Percentiles rank a stretch among this genome's conserved stretches.
phyloP scores from a whole-genome alignment of 208 protist genomes.

The Angomonas ambiguus region DNA sequence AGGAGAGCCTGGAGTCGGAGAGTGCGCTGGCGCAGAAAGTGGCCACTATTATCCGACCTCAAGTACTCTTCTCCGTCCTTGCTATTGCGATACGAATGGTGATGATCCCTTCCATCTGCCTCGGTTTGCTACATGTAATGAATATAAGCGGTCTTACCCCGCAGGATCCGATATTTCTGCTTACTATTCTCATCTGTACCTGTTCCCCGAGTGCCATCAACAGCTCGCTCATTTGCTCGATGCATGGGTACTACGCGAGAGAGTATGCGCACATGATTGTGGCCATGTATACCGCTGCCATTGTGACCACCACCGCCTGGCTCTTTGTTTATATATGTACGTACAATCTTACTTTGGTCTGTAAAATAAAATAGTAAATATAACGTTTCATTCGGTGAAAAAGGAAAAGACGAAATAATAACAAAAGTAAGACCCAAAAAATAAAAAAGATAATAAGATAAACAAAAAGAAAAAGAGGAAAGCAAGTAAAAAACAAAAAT shows the following conservation, averaged over 20 bases:
- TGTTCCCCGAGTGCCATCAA: slow-evolving; percentile 63
- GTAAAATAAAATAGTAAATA: too few relatives aligned
- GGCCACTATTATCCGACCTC: slow-evolving; percentile 11
- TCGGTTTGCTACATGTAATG: slow-evolving; percentile 49
- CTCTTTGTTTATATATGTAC: slow-evolving; percentile 26
- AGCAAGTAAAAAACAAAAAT: not conserved
- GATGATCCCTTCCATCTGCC: slow-evolving; percentile 43
- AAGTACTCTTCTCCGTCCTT: slow-evolving; percentile 22
- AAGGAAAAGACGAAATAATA: not conserved
- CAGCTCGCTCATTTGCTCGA: slow-evolving; percentile 59
- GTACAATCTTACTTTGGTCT: not conserved
- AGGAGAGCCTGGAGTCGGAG: not conserved
- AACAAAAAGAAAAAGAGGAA: not conserved
- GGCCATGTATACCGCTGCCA: slow-evolving; percentile 55
- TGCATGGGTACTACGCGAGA: slow-evolving; percentile 54
- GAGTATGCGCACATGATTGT: slow-evolving; percentile 62
- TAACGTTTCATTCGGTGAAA: not conserved
- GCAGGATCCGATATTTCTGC: slow-evolving; percentile 46
- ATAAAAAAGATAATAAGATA: not conserved
- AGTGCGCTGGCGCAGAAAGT: not conserved
- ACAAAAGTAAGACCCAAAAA: too few relatives aligned
- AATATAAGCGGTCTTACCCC: slow-evolving; percentile 31
- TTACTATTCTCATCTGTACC: slow-evolving; percentile 53
- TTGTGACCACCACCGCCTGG: slow-evolving; percentile 51
- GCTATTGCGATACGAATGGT: slow-evolving; percentile 32